Base-by-base conservation (phyloP, 129 eudicot species). In the Silybum marianum region DNA sequence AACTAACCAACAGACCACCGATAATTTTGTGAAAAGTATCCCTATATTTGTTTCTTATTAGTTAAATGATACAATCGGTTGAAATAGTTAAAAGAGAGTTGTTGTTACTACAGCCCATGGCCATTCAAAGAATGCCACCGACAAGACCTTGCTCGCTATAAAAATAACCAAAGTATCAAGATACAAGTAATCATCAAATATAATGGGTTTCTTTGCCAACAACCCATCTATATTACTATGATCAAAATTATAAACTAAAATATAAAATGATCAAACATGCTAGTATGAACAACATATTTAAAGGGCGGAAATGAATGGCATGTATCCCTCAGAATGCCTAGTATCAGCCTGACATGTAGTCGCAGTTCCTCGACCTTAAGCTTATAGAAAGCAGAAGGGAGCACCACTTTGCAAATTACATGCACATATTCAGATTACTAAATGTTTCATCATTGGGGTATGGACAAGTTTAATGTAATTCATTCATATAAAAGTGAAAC, bases 241-340 rank as follows among this genome's bases (percentile, higher is more conserved):
- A 60, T 18, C 24, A n/a, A 19, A 60, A 18, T n/a, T 60, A 60
- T 1, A n/a, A n/a, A 60, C 9, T 3, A 34, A 58, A 1, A 51
- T 7, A 54, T 69, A 22, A 21, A 67, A 18, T 39, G 9, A 19
- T 39, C 9, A 38, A 24, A 16, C 40, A 40, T 7, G 21, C 12
- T 7, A 18, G 32, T 19, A 34, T 9, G 22, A 77, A 40, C 26
- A 48, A 21, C 13, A 54, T 32, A 32, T 26, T 32, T 36, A 58
- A 71, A 6, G 36, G 54, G 60, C 9, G 19, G 26, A 36, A 24
- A 32, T 32, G 32, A 38, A 22, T 6, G 42, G 38, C 40, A 30
- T 10, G 62, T 65, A 75, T 84, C 92, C 88, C 92, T 86, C 92
- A 86, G 86, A 86, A 86, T 36, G 89, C 92, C 92, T 88, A 78